These are phyloP conservation scores for Pichia heedii DNA, from an alignment of 805 yeast species.

Conservation along the genomic window DNA sequence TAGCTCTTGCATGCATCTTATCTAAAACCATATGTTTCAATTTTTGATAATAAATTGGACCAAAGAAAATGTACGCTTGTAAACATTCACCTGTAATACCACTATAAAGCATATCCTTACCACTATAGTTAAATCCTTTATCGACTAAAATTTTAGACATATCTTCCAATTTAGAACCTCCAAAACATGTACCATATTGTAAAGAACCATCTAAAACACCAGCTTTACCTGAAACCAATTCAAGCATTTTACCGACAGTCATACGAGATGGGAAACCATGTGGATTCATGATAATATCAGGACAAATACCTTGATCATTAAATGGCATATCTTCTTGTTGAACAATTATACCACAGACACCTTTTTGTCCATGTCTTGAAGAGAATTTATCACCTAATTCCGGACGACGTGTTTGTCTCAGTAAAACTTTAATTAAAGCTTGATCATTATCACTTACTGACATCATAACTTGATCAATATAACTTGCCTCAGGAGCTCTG, in stretches of 20 bases:
- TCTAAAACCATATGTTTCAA: conserved; percentile 98
- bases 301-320: conserved; percentile 82
- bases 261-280: conserved; percentile 99
- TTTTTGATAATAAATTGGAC: conserved; percentile 96
- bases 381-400: conserved; percentile 97
- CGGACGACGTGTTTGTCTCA: conserved; percentile 94
- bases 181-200: conserved; percentile 97
- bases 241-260: conserved; percentile 99
- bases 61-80: conserved; percentile 96
- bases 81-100: conserved; percentile 97
- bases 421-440: conserved; percentile 81
- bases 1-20: conserved; percentile 98
- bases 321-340: conserved; percentile 96
- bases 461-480: conserved; percentile 96
- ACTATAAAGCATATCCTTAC: conserved; percentile 94
- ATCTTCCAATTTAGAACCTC: conserved; percentile 93
- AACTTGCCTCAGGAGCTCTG: conserved; percentile 92
- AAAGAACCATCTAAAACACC: conserved; percentile 88
- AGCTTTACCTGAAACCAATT: conserved; percentile 92
- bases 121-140: conserved; percentile 88
- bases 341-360: conserved; percentile 97
- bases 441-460: conserved; percentile 93
- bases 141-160: conserved; percentile 88
- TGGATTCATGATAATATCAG: conserved; percentile 97
- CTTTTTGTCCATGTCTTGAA: conserved; percentile 97